Evolutionary conservation across 1,284 basidiomycete species (phyloP), one percentile per base, ranked within the genome.

Genomic region (Cutaneotrichosporon dermatis): DNA sequence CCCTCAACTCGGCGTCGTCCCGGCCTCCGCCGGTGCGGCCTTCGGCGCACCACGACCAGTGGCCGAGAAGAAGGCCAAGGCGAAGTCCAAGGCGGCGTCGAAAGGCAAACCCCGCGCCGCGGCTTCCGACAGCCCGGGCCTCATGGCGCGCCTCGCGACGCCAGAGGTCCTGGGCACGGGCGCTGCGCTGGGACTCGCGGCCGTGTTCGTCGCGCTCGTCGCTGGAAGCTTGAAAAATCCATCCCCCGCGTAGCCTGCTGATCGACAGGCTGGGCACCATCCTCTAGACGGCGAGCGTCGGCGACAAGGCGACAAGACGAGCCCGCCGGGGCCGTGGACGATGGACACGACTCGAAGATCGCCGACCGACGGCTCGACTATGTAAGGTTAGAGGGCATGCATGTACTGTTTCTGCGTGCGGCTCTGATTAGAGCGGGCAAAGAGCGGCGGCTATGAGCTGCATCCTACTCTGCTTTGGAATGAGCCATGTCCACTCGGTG

Each of bases 191-290:
- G 75, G 67, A 6, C 66, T 76, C 10, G 68, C 68, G 12, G 76
- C 74, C 4, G 72, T 76, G n/a, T 70, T 77, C 35, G 68, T 69
- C 48, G 76, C 74, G 15, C 66, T 79, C 57, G 73, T 79, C 25
- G 70, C 66, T 62, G 69, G 67, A 34, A 74, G 72, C 6, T 70
- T 75, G 39, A 25, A 33, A 34, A 35, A 8, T 15, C 36, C 41
- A 11, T 54, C 53, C 12, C 13, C 40, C 35, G 44, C 37, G 43
- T n/a, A 10, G 34, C 11, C n/a, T 6, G 35, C 58, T 49, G 51
- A 52, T 34, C 35, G 16, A 37, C 59, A 61, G 59, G 44, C 61
- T 62, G 49, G 61, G 61, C 54, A 53, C 61, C 1, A 56, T 62
- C 51, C 61, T 62, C 54, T 62, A 54, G 52, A 25, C 58, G 43